phyloP scores from a whole-genome alignment of 192 early-diverging fungal genomes.

The Coemansia sp. region DNA sequence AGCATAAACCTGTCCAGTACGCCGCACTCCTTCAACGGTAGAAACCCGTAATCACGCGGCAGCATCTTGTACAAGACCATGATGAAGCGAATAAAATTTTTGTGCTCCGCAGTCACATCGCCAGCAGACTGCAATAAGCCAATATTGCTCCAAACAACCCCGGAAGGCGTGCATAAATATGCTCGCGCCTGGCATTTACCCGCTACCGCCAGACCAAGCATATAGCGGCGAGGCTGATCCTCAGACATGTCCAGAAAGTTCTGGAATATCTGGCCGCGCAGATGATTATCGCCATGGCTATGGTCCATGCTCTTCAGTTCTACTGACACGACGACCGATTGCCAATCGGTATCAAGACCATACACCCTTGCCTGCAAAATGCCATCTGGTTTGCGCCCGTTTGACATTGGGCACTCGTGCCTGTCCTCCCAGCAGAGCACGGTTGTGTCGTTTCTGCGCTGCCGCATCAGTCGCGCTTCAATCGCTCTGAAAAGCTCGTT shows the following conservation, averaged over 20 bases:
- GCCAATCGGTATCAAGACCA: neutral
- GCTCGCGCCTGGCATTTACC: neutral
- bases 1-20: no score
- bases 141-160: no score
- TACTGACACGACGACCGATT: neutral
- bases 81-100: no score
- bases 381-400: neutral
- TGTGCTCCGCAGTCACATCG: no score
- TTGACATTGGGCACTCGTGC: neutral
- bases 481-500: neutral
- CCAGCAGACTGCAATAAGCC: no score
- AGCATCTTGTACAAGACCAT: no score
- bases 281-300: neutral
- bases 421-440: neutral
- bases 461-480: neutral
- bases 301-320: neutral
- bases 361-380: neutral
- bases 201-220: neutral
- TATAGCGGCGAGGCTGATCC: neutral
- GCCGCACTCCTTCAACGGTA: no score
- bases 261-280: neutral
- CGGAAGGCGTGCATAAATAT: no score
- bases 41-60: no score
- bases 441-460: neutral
- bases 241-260: neutral